Evolutionary conservation across 441 rosid species (phyloP), one percentile per base, ranked within the genome.

Genomic region (Jatropha podagrica): DNA sequence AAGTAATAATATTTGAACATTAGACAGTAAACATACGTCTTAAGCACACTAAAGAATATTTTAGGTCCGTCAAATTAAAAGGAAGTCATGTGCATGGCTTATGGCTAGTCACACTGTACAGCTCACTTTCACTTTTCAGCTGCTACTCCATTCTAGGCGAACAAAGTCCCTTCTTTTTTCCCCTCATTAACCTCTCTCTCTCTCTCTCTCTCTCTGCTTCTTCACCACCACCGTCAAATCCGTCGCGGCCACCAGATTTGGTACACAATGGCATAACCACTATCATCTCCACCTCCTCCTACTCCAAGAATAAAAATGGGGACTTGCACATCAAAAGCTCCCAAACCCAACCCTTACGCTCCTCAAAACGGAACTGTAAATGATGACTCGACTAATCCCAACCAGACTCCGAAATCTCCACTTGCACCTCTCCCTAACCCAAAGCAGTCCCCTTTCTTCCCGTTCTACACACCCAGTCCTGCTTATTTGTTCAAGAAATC

Each of bases 381-480:
- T 78, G 93, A 80, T 75, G 73, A 77, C 64, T 49, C 76, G 7
- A 18, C 20, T 54, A 74, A 77, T 69, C 77, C 84, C 40, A 49
- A 84, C 5, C 86, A 80, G 20, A 69, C 81, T 74, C 76, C 84
- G 0, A 73, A 84, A 58, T 80, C 91, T 49, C 81, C 86, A 9
- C 81, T 58, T 27, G 73, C 78, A 15, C 44, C 83, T 59, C 71
- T 87, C 59, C 40, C 82, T 72, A 58, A 83, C 78, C 46, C 83
- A 69, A 77, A 81, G 61, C 75, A 66, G 7, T 92, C 98, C 46
- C 92, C 98, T 59, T 90, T 88, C 85, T 88, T 92, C 81, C 90
- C 96, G 1, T 78, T 89, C 76, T 85, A 86, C 83, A 86, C 95
- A 52, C 96, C 97, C 0, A 92, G 94, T 76, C 97, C 98, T 4